Evolutionary conservation across 1,284 basidiomycete genomes (phyloP).

Genomic region (Golubevia pallescens): DNA sequence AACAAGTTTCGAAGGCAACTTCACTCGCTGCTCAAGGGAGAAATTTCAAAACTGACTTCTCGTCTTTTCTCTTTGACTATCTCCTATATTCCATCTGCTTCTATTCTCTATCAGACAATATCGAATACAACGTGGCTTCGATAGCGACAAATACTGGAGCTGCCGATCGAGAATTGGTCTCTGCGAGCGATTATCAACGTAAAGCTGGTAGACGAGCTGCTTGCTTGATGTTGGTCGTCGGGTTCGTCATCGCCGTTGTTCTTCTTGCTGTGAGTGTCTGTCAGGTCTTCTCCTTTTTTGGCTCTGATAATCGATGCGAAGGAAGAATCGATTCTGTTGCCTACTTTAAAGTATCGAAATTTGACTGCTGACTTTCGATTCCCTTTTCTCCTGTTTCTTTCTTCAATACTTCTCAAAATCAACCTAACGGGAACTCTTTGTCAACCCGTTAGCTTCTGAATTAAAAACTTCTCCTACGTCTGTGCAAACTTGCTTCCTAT

Average conservation of each 20-base stretch:
- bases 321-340: too few species aligned
- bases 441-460: too few species aligned
- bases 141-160: constrained; percentile 83
- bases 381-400: too few species aligned
- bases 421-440: too few species aligned
- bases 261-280: constrained; percentile 88
- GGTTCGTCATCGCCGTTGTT: constrained; percentile 86
- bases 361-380: too few species aligned
- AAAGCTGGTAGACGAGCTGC: constrained; percentile 88
- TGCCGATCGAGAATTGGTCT: constrained; percentile 84
- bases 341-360: too few species aligned
- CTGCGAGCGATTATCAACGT: constrained; percentile 91
- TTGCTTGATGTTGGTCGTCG: constrained; percentile 85
- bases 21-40: background rate
- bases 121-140: constrained; percentile 89
- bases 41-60: background rate
- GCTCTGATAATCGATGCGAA: too few species aligned
- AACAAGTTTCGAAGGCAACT: background rate
- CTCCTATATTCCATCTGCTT: background rate
- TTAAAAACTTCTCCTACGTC: too few species aligned
- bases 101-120: constrained; percentile 77
- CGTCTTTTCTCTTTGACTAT: background rate
- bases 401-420: too few species aligned
- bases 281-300: too few species aligned
- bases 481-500: too few species aligned